These are phyloP conservation scores for Auriscalpium vulgare DNA, from an alignment of 768 basidiomycete species.

Conservation along the genomic window DNA sequence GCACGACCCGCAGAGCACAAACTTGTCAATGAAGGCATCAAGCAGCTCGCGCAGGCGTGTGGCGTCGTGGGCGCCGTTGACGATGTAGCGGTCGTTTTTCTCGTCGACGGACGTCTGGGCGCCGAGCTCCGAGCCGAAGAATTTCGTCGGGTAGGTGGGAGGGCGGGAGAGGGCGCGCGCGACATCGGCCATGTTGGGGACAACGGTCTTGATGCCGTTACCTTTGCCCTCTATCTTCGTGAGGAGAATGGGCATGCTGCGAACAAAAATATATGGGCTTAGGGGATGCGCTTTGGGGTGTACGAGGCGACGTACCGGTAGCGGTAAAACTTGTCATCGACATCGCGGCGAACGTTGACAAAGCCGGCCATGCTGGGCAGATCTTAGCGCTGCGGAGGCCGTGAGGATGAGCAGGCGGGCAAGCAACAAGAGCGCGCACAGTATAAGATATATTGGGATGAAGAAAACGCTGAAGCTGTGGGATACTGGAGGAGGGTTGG, in stretches of 20 bases:
- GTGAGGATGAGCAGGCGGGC: constrained; percentile 31
- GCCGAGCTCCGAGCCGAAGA: constrained; percentile 97
- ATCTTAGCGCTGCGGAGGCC: background rate
- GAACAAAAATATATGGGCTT: background rate
- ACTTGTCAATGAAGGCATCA: constrained; percentile 96
- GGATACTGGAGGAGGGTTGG: constrained; percentile 76
- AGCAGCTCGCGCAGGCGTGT: constrained; percentile 89
- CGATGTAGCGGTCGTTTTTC: constrained; percentile 96
- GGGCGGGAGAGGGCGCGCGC: constrained; percentile 92
- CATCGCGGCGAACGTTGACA: background rate
- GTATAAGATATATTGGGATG: constrained; percentile 23
- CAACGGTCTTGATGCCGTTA: constrained; percentile 98
- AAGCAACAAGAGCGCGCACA: constrained; percentile 39
- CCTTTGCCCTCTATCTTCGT: constrained; percentile 99
- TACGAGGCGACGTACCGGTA: constrained; percentile 53
- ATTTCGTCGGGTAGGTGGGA: constrained; percentile 95
- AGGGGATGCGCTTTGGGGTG: too few species aligned
- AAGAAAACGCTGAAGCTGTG: constrained; percentile 55
- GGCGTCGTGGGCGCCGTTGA: constrained; percentile 94
- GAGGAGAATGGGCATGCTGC: constrained; percentile 87
- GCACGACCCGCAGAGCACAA: constrained; percentile 94
- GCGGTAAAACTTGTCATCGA: constrained; percentile 56
- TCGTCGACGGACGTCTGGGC: constrained; percentile 96
- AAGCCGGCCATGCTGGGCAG: background rate
- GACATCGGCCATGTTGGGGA: constrained; percentile 98